Evolutionary conservation across 305 asterid genomes (phyloP), one percentile per base, ranked within the genome.

Genomic region (Fraxinus ornus): DNA sequence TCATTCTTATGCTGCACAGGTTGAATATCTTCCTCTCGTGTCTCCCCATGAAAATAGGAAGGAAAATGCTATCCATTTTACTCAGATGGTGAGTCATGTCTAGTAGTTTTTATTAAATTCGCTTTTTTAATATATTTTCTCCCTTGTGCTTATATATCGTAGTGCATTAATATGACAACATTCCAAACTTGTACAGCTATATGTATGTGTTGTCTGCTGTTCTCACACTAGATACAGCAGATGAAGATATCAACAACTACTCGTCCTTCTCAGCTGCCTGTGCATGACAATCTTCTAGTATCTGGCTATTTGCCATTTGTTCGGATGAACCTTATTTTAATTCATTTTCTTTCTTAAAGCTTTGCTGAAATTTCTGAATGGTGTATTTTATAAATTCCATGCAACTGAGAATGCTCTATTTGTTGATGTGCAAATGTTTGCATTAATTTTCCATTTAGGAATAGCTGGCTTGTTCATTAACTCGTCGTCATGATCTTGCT

Each of bases 11-110:
- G 82, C 35, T 84, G 76, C 66, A 33, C 90, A 96, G 98, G 91
- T 97, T 75, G 99, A 97, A 88, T 97, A 97, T 90, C 99, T 97
- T 86, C 99, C 99, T 21, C 83, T 92, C 22, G 90, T 93, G 64
- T 89, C 86, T 22, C 97, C 98, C 80, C 86, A 85, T 71, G 97
- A 93, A 82, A 90, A 88, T 81, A 88, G 88, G 88, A 93, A 93
- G 89, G 98, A 97, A 89, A 93, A 83, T 76, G 94, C 98, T 35
- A 71, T 68, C 81, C 89, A 87, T 80, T 91, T 93, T 80, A 88
- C 98, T 80, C 92, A 87, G 84, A 92, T 95, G 97, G 98, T 93
- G 89, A 95, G 98, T 84, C 78, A 62, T 70, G 19, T 41, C 80
- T 86, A 39, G 66, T 68, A 6, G 76, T 75, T 81, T 26, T 26